Conservation (phyloP, 2,329 filamentous ascomycete species). For the Coccinonectria pachysandricola region DNA sequence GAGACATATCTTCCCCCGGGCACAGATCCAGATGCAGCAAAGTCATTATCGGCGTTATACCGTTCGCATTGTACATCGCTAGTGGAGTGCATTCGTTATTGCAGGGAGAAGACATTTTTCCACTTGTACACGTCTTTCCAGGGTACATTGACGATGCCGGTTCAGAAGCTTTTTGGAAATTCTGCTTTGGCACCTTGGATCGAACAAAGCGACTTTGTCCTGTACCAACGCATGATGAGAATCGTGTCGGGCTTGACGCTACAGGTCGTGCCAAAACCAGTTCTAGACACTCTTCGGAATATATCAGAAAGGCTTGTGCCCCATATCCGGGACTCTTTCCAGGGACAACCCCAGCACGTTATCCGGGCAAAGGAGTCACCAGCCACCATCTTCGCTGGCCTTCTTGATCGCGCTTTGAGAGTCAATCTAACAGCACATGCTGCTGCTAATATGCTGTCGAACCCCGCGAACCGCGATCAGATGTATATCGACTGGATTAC, state of each 20-base stretch:
- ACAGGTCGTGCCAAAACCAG: constrained; percentile 80
- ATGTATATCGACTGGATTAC: constrained; percentile 92
- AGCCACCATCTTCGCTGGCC: constrained; percentile 75
- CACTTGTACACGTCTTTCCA: constrained; percentile 92
- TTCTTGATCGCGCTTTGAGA: constrained; percentile 76
- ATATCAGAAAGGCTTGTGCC: constrained; percentile 73
- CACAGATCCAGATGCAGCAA: constrained; percentile 79
- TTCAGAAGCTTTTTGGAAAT: constrained; percentile 82
- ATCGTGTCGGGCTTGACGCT: constrained; percentile 83
- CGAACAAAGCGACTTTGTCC: constrained; percentile 85
- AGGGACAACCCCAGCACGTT: constrained; percentile 75
- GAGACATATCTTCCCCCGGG: constrained; percentile 67
- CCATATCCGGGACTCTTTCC: constrained; percentile 78
- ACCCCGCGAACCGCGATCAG: constrained; percentile 78
- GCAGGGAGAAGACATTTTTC: constrained; percentile 94
- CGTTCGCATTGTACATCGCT: constrained; percentile 91
- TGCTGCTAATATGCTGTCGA: constrained; percentile 83
- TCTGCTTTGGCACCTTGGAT: constrained; percentile 83
- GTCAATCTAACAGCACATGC: constrained; percentile 93
- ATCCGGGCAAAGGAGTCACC: constrained; percentile 79
- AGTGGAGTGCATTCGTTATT: constrained; percentile 90
- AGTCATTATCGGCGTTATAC: constrained; percentile 78
- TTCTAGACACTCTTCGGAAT: constrained; percentile 76
- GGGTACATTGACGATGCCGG: constrained; percentile 90
- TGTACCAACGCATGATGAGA: constrained; percentile 95